Evolutionary conservation across 345 rosid species (phyloP).

Genomic region (Eucalyptus brandiana): DNA sequence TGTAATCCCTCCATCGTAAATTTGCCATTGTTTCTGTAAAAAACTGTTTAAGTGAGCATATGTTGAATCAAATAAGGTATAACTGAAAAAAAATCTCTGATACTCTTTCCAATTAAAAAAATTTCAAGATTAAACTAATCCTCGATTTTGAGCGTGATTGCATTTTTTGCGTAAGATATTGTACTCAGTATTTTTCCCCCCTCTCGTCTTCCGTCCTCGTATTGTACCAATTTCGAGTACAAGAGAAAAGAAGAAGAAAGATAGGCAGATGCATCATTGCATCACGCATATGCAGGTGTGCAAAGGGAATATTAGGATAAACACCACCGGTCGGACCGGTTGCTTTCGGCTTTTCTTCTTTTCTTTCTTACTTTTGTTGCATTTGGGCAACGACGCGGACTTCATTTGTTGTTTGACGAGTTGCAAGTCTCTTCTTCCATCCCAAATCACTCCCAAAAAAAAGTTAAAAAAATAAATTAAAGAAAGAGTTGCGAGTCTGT

Average conservation of each 20-base stretch:
- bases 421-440: no score
- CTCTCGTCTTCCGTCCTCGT: neutral
- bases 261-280: neutral
- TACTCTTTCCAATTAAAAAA: no score
- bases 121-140: neutral
- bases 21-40: neutral
- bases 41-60: neutral
- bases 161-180: neutral
- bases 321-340: neutral
- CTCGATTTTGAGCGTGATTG: neutral
- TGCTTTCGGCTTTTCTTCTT: neutral
- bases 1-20: rapidly evolving
- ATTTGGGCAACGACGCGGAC: neutral
- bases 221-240: neutral
- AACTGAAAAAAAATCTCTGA: no score
- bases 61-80: neutral
- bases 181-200: neutral
- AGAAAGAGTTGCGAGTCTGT: no score
- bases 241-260: neutral
- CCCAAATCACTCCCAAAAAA: no score
- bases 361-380: neutral
- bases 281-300: neutral
- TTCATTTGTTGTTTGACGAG: neutral
- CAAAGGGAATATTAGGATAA: neutral
- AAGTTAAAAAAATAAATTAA: no score